Evolutionary conservation across 768 basidiomycete species (phyloP).

Genomic region (Hygrophorus pudorinus): DNA sequence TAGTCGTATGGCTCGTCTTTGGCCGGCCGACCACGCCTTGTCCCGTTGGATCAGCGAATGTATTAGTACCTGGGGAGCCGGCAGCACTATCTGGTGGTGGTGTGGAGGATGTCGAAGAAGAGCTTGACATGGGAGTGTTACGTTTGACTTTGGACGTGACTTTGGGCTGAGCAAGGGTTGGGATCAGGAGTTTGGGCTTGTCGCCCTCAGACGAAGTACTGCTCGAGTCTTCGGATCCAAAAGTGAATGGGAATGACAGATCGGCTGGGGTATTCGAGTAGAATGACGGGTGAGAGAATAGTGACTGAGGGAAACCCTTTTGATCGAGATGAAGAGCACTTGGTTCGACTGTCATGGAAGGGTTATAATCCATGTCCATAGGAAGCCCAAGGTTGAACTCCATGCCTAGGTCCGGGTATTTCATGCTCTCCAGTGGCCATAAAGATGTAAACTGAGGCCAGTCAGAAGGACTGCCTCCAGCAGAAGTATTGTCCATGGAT

Average conservation of each 20-base stretch:
- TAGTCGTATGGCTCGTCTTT: constrained; percentile 88
- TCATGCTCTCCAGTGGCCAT: constrained; percentile 27
- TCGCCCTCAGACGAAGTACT: constrained; percentile 14
- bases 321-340: constrained; percentile 45
- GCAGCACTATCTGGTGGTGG: constrained; percentile 11
- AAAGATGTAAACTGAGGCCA: constrained; percentile 45
- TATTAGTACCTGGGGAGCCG: constrained; percentile 10
- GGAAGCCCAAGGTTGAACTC: constrained; percentile 27
- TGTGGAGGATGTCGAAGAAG: constrained; percentile 34
- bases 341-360: constrained; percentile 54
- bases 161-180: constrained; percentile 27
- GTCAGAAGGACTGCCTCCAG: constrained; percentile 30
- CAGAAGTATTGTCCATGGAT: constrained; percentile 24
- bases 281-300: not conserved
- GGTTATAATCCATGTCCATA: constrained; percentile 57
- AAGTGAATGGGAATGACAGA: constrained; percentile 14
- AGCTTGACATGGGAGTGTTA: constrained; percentile 17
- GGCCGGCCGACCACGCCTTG: constrained; percentile 30
- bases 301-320: constrained; percentile 5
- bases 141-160: constrained; percentile 14
- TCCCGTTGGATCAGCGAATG: constrained; percentile 10
- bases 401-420: constrained; percentile 30
- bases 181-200: constrained; percentile 33
- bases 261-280: constrained; percentile 3
- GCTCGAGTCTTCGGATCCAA: constrained; percentile 7